Evolutionary conservation across 805 yeast genomes (phyloP).

Genomic region (Wickerhamiella qilinensis): DNA sequence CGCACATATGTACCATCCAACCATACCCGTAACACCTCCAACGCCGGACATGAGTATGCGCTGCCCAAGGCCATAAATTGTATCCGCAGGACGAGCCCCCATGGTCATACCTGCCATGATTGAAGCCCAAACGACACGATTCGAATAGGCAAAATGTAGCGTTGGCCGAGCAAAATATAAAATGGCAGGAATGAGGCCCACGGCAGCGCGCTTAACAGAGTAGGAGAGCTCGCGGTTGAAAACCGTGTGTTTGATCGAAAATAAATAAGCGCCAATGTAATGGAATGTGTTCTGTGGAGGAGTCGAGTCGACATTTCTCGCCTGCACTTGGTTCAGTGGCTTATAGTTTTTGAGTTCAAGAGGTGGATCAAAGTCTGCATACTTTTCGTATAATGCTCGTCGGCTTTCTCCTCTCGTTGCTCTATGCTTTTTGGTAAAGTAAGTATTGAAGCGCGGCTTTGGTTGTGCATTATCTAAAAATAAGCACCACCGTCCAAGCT

Average conservation of each 20-base stretch:
- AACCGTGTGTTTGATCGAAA: background rate
- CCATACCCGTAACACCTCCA: slow-evolving; percentile 21
- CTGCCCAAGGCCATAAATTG: slow-evolving; percentile 16
- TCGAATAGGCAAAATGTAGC: slow-evolving; percentile 12
- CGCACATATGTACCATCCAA: slow-evolving; percentile 21
- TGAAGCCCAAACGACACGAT: slow-evolving; percentile 19
- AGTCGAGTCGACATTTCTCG: slow-evolving; percentile 19
- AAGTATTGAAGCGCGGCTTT: slow-evolving; percentile 7
- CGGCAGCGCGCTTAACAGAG: background rate
- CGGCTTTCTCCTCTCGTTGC: background rate
- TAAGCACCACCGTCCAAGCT: slow-evolving; percentile 11
- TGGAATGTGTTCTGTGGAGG: slow-evolving; percentile 19
- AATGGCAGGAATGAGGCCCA: slow-evolving; percentile 7
- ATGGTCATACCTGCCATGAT: slow-evolving; percentile 20
- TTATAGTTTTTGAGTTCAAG: background rate
- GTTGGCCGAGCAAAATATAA: slow-evolving; percentile 17
- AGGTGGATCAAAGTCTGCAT: background rate
- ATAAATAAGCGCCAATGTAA: slow-evolving; percentile 10
- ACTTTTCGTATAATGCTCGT: background rate
- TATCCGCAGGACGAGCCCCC: slow-evolving; percentile 21
- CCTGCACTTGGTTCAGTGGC: slow-evolving; percentile 6
- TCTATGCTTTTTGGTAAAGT: slow-evolving; percentile 1
- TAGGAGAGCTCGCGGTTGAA: background rate
- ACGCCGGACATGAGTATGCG: slow-evolving; percentile 18
- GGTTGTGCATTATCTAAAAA: slow-evolving; percentile 9